Base-by-base conservation (phyloP, 148 eudicot species). In the Camellia granthamiana region DNA sequence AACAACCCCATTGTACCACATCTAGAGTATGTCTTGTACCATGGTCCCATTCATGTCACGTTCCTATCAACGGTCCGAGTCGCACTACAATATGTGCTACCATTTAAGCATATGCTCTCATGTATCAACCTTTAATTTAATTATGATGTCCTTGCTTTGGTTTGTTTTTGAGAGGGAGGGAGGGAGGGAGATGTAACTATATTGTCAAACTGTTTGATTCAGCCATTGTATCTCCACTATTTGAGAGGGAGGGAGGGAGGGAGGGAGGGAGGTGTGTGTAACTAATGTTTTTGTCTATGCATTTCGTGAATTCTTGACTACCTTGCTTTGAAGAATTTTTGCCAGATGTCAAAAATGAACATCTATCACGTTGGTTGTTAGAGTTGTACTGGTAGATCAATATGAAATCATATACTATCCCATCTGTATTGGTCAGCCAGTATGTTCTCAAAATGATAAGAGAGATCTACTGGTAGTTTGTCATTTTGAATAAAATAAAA, bases 161-260 rank as follows among this genome's bases (percentile, higher is more conserved):
- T 43, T 61, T 19, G 78, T 75, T 76, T 76, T 55, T 8, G 78
- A 60, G 69, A 18, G 78, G 44, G 69, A 62, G 7, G 19, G n/a
- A n/a, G n/a, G n/a, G 65, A 59, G 38, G 65, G 77, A 74, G 49
- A 21, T 73, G 60, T 54, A 72, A 54, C 23, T 51, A 23, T 18
- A 62, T 58, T 18, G 11, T 55, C 54, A 2, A 7, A 21, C 55
- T 4, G 78, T 61, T 69, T 14, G 16, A 8, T 71, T 69, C 30
- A 6, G 58, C 12, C 23, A 46, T 59, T 44, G 18, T 21, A 15
- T 71, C 67, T 79, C 69, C 58, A 44, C 58, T 23, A 56, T 43
- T 7, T 19, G 76, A 60, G 10, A 56, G 54, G 38, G 38, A 30
- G 38, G 38, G 38, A 30, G 38, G 38, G 38, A 30, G 38, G 38